phyloP scores from a whole-genome alignment of 805 yeast species.

The Sugiyamaella lignohabitans region DNA sequence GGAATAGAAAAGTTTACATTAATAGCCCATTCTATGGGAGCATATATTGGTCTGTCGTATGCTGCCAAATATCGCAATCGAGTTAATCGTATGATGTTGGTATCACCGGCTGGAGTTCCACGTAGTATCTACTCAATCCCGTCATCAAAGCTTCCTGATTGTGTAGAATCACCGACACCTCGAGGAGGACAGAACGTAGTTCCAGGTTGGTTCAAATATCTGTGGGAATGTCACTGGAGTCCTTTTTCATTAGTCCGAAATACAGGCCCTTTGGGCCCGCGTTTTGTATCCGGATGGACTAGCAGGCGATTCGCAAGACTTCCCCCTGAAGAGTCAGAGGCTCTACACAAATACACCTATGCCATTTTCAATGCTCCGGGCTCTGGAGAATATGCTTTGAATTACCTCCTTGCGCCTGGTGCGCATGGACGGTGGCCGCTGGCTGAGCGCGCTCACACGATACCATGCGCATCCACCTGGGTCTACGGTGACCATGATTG shows the following conservation, averaged over 20 bases:
- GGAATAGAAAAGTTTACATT: conserved; percentile 47
- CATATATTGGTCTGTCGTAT: conserved; percentile 68
- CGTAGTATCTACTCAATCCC: conserved; percentile 35
- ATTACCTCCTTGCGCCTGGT: conserved; percentile 81
- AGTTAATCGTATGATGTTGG: conserved; percentile 62
- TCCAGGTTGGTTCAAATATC: conserved; percentile 69
- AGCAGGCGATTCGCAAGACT: conserved; percentile 67
- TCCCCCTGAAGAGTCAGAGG: conserved; percentile 37
- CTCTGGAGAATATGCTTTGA: conserved; percentile 88
- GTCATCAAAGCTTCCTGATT: background rate
- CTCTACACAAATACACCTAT: conserved; percentile 74
- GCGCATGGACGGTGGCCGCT: conserved; percentile 82
- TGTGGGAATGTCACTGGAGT: conserved; percentile 84
- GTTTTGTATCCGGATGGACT: conserved; percentile 85
- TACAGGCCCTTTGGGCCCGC: conserved; percentile 78
- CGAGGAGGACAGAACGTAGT: conserved; percentile 28
- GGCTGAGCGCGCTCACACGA: conserved; percentile 41
- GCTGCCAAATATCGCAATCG: conserved; percentile 54
- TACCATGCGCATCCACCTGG: conserved; percentile 68
- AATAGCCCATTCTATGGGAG: conserved; percentile 89
- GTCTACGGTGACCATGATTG: conserved; percentile 76
- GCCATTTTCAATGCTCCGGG: conserved; percentile 81
- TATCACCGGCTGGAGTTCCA: conserved; percentile 84
- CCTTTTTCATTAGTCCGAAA: conserved; percentile 78
- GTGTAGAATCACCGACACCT: conserved; percentile 16